Percentiles rank a stretch among this genome's conserved stretches.
These are phyloP conservation scores for Saccharomycopsis microspora DNA, from an alignment of 805 yeast genomes.

Conservation along the genomic window DNA sequence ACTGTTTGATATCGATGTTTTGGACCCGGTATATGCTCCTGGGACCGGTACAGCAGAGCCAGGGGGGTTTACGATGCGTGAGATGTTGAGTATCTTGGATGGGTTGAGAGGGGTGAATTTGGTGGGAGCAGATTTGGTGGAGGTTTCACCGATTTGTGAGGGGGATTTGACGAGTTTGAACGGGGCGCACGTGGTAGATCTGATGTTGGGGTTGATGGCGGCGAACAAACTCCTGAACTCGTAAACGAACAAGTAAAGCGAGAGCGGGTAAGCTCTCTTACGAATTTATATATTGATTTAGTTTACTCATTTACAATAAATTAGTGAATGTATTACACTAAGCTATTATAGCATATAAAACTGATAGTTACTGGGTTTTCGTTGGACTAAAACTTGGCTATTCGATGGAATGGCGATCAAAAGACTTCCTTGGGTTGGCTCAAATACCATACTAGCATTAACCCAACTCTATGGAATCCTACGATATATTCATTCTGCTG, in stretches of 20 bases:
- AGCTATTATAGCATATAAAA: too few relatives aligned
- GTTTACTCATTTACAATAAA: too few relatives aligned
- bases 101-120: conserved; percentile 44
- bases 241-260: neutral
- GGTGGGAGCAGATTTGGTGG: conserved; percentile 62
- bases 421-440: too few relatives aligned
- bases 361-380: too few relatives aligned
- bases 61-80: conserved; percentile 57
- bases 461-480: too few relatives aligned
- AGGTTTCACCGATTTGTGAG: conserved; percentile 55
- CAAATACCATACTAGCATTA: too few relatives aligned
- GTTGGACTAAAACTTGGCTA: too few relatives aligned
- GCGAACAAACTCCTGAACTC: neutral
- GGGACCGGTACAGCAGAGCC: conserved; percentile 64
- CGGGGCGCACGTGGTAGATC: conserved; percentile 48
- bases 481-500: too few relatives aligned
- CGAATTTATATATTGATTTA: neutral
- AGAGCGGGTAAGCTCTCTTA: neutral
- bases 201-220: conserved; percentile 35
- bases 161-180: conserved; percentile 48
- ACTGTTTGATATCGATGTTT: conserved; percentile 43
- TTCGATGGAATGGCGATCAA: too few relatives aligned
- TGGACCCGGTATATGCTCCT: conserved; percentile 55
- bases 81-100: conserved; percentile 41
- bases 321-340: too few relatives aligned